Percentiles rank a stretch among this genome's conserved stretches.
phyloP scores from a whole-genome alignment of 805 yeast species.

The Clavispora vitiphila region DNA sequence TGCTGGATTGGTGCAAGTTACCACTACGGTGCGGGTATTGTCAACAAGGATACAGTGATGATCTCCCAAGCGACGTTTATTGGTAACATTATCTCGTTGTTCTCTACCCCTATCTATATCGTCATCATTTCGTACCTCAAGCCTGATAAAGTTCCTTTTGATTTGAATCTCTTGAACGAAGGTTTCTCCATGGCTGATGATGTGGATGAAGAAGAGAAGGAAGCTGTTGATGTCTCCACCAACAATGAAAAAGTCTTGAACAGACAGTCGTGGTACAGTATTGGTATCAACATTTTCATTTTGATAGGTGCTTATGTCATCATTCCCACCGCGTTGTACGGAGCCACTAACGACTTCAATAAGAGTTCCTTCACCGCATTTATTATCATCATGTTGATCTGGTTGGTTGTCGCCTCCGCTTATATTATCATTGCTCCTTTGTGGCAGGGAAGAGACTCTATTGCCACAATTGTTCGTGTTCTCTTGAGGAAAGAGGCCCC shows the following conservation, averaged over 20 bases:
- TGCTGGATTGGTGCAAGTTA: slow-evolving; percentile 18
- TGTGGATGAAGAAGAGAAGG: slow-evolving; percentile 25
- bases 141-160: slow-evolving; percentile 17
- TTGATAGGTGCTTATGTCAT: slow-evolving; percentile 21
- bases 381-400: slow-evolving; percentile 33
- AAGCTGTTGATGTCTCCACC: slow-evolving; percentile 15
- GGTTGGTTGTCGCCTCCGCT: slow-evolving; percentile 29
- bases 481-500: neutral
- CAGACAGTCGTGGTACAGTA: slow-evolving; percentile 19
- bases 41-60: slow-evolving; percentile 3
- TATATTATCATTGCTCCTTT: slow-evolving; percentile 35
- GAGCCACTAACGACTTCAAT: slow-evolving; percentile 28
- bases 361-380: slow-evolving; percentile 31
- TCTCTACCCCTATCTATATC: slow-evolving; percentile 18
- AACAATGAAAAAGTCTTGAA: slow-evolving; percentile 16
- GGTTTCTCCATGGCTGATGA: slow-evolving; percentile 24
- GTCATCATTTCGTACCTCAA: slow-evolving; percentile 15
- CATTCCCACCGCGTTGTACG: slow-evolving; percentile 28
- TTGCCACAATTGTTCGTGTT: neutral
- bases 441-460: slow-evolving; percentile 25
- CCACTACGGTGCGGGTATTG: slow-evolving; percentile 2
- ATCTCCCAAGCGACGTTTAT: slow-evolving; percentile 5
- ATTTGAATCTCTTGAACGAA: slow-evolving; percentile 17
- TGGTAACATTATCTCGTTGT: slow-evolving; percentile 4
- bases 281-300: slow-evolving; percentile 17